A percentile compares a stretch with the other conserved stretches of the same genome.
Conservation (phyloP, 2,329 filamentous ascomycete genomes). For the Diplocarpon mali region DNA sequence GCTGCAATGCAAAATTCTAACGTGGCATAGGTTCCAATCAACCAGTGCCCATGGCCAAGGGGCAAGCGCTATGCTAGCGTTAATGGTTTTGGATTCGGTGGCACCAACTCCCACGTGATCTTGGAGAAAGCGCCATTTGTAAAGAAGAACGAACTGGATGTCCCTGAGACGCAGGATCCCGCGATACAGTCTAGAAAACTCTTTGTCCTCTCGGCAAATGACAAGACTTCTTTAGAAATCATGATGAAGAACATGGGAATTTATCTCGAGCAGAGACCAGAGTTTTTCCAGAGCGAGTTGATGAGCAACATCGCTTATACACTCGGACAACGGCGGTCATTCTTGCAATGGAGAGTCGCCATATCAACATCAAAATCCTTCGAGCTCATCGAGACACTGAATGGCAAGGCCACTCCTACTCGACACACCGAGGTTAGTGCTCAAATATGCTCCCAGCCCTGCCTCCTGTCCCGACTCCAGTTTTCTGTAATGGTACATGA, state of each 20-base stretch:
- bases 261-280: slow-evolving; percentile 23
- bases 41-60: slow-evolving; percentile 21
- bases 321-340: slow-evolving; percentile 21
- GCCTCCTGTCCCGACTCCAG: not conserved
- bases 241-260: slow-evolving; percentile 24
- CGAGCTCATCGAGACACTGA: slow-evolving; percentile 21
- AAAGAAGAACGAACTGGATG: slow-evolving; percentile 17
- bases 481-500: not conserved
- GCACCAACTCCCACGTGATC: slow-evolving; percentile 31
- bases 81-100: slow-evolving; percentile 30
- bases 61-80: slow-evolving; percentile 37
- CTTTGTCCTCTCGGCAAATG: slow-evolving; percentile 21
- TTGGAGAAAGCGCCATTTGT: slow-evolving; percentile 24
- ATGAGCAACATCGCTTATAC: slow-evolving; percentile 26
- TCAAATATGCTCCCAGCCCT: too few relatives aligned
- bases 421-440: slow-evolving; percentile 13
- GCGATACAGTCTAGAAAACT: slow-evolving; percentile 24
- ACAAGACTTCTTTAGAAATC: slow-evolving; percentile 18
- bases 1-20: slow-evolving; percentile 6
- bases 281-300: slow-evolving; percentile 24
- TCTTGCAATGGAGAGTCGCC: slow-evolving; percentile 22
- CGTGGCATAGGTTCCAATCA: slow-evolving; percentile 21
- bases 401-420: slow-evolving; percentile 22
- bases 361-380: slow-evolving; percentile 19
- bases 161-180: slow-evolving; percentile 9